These are phyloP conservation scores for Penicillium arizonense DNA, from an alignment of 495 filamentous ascomycete species.

Conservation along the genomic window DNA sequence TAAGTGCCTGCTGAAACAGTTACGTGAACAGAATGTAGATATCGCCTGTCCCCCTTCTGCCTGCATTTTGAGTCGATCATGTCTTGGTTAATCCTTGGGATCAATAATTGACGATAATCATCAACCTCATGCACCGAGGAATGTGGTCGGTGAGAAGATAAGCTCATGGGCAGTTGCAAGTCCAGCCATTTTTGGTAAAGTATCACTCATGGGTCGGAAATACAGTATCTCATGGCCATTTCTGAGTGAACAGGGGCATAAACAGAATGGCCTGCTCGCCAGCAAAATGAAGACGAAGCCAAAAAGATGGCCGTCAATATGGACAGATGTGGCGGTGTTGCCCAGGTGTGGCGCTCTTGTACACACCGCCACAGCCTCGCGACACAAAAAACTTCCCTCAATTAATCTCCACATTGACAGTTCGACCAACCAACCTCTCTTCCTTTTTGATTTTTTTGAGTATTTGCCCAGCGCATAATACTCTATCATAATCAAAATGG, in stretches of 20 bases:
- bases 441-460: constrained; percentile 15
- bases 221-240: too few species aligned
- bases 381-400: constrained; percentile 44
- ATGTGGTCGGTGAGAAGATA: neutral
- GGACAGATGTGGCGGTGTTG: constrained; percentile 5
- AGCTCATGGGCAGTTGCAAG: neutral
- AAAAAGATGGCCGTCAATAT: neutral
- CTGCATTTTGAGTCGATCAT: neutral
- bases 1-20: neutral
- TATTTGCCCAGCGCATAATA: constrained; percentile 11
- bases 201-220: too few species aligned
- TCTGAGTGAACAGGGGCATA: too few species aligned
- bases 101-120: neutral
- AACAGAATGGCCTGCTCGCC: too few species aligned
- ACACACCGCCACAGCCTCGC: constrained; percentile 39
- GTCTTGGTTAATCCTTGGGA: neutral
- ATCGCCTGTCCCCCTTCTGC: neutral
- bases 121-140: neutral
- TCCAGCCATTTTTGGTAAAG: too few species aligned
- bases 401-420: constrained; percentile 32
- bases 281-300: neutral
- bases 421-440: constrained; percentile 13
- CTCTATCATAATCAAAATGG: constrained; percentile 37
- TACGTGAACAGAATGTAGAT: constrained; percentile 3
- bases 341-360: constrained; percentile 22